Evolutionary conservation across 192 early-diverging fungal genomes (phyloP), one percentile per base, ranked within the genome.

Genomic region (Coemansia sp.): DNA sequence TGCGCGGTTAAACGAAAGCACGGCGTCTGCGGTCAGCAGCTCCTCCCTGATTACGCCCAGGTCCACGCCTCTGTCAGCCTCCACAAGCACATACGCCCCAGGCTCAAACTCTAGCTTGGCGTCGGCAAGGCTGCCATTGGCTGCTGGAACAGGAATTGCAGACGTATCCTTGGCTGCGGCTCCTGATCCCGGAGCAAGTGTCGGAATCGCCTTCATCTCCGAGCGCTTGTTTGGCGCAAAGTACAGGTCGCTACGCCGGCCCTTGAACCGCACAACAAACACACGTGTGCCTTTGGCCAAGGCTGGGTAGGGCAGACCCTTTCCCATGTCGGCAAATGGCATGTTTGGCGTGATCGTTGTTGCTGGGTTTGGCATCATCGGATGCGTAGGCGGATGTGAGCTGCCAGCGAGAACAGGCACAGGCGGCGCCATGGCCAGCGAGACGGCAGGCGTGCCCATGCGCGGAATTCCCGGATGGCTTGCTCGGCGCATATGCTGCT

Each of bases 291-390:
- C 58, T 26, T 56, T 69, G 14, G 79, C 69, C 24, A 81, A 61
- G 7, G 69, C 67, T 12, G 63, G 56, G 61, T 58, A 76, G 2
- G 70, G 18, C 4, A 81, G 28, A 0, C 79, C 79, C 61, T 71
- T 80, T 40, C 77, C 77, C 77, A 80, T 80, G 21, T 80, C 72
- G 1, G 72, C 68, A 74, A 71, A 74, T n/a, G 77, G 77, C 68
- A 68, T 80, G 55, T 80, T 74, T 11, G 72, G 72, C 15, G 65
- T 80, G 31, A 74, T 71, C 14, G 72, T 74, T 21, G 72, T 73
- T 1, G 77, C 71, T 18, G 77, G 77, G 24, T 80, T 80, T 6
- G 77, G 70, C 56, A 70, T 67, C 66, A 69, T 46, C 56, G 70
- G 14, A 36, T 79, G 70, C 38, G 50, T 14, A 6, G 67, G 15